Evolutionary conservation across 106 monocot genomes (phyloP).

Genomic region (Dioscorea dumetorum): DNA sequence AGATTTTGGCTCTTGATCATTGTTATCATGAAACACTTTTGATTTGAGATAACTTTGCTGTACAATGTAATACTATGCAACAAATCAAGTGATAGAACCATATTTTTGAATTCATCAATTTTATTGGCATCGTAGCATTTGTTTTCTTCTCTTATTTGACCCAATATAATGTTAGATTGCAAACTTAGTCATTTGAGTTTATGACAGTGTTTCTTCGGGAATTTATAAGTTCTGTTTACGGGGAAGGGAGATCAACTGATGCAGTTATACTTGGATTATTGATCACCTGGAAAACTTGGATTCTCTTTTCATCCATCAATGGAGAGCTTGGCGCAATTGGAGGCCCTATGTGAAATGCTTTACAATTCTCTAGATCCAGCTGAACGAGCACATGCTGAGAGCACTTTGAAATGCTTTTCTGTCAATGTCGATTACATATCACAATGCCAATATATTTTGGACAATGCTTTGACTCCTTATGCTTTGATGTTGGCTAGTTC

Average conservation of each 20-base stretch:
- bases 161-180: constrained; percentile 17
- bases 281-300: constrained; percentile 43
- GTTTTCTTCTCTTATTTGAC: constrained; percentile 20
- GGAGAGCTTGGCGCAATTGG: constrained; percentile 98
- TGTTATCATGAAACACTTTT: constrained; percentile 45
- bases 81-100: constrained; percentile 27
- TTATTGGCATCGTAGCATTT: constrained; percentile 25
- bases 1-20: constrained; percentile 44
- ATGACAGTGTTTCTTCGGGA: constrained; percentile 32
- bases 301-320: constrained; percentile 33
- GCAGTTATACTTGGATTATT: constrained; percentile 38
- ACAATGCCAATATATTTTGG: constrained; percentile 96
- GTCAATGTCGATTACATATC: constrained; percentile 89
- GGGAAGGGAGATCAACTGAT: constrained; percentile 33
- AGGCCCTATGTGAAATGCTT: constrained; percentile 95
- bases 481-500: constrained; percentile 99
- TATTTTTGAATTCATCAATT: constrained; percentile 36
- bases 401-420: constrained; percentile 93
- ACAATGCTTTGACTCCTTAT: constrained; percentile 97
- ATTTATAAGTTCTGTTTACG: constrained; percentile 30
- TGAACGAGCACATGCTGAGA: constrained; percentile 93
- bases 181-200: constrained; percentile 30
- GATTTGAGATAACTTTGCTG: constrained; percentile 48
- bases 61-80: constrained; percentile 54
- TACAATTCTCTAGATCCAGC: constrained; percentile 92